Evolutionary conservation across 176 grass and related monocot genomes (phyloP), one percentile per base, ranked within the genome.

Genomic region (Carex parvula): DNA sequence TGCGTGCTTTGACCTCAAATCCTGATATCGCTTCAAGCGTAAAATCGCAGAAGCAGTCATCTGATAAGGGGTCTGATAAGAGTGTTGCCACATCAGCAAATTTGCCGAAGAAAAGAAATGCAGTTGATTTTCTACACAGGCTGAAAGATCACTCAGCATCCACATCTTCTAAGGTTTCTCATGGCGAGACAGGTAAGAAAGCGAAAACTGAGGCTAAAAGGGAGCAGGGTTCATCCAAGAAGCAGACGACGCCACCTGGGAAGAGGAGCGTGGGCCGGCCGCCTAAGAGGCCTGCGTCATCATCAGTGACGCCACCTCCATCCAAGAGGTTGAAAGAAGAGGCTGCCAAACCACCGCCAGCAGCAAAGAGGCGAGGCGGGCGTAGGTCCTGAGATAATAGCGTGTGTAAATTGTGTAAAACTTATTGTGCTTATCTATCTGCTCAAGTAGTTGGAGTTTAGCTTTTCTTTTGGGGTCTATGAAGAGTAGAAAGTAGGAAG

Each of bases 91-190:
- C 86, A 17, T 24, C 84, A 0, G 60, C 71, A 0, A 81, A 79
- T 22, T 52, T 86, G 0, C 81, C 83, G 1, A 97, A 92, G 81
- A 97, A 94, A 83, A 84, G 90, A 5, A 91, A 87, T 11, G 95
- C 95, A 1, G 90, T 89, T 50, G 70, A 92, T 81, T 97, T 97
- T 68, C 85, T 97, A 16, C 94, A 92, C 81, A 86, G 95, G 87
- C 90, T 97, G 84, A 97, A 92, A 24, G 88, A 91, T 21, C 35
- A 87, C 2, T 37, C 56, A 0, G 60, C 87, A 3, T 84, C 89
- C 4, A 86, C 90, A 2, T 89, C 86, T 86, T 91, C 92, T 0
- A 89, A 80, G 3, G 86, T 59, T 39, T 60, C 90, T 8, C 87
- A 94, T 57, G 89, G 89, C 80, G 90, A 91, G 81, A 92, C 91